Evolutionary conservation across 2,329 filamentous ascomycete genomes (phyloP), one percentile per base, ranked within the genome.

Genomic region (Gnomoniopsis smithogilvyi): DNA sequence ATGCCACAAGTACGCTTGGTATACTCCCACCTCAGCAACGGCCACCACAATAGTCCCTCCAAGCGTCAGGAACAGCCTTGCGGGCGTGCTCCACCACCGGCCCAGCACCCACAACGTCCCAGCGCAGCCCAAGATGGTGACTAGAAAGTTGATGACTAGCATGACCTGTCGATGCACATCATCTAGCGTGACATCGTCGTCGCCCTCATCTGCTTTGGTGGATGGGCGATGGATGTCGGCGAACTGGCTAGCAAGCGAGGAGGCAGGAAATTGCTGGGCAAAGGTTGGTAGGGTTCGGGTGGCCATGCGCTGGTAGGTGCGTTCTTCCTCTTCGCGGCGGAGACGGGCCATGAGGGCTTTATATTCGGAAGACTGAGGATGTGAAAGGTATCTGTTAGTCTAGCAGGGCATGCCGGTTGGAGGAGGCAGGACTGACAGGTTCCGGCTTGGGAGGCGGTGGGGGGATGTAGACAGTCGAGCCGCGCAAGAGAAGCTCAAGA

Each of bases 321-420:
- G 85, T 64, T 87, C 83, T 77, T 98, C 93, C 75, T 94, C 89
- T 67, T 95, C 87, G 61, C 83, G 85, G 63, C 92, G 91, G 21
- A 99, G 85, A 17, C 88, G 86, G 24, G 87, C 86, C 92, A 98
- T 98, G 1, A 96, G 79, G 7, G 88, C 89, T 72, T 91, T 90
- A 76, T 94, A 98, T 74, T 96, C 89, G 8, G 86, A 78, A 1
- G 88, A 89, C 86, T 96, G 61, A 11, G 57, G 22, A 21, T 26
- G 7, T 33, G 6, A 33, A 46, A 12, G 10, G 15, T 3, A 43
- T 15, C n/a, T 34, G 61, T 69, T 41, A 68, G 62, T 46, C 26
- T 19, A 41, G 49, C 49, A n/a, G 15, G 24, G 54, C 54, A 56
- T 67, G 38, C n/a, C 65, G 58, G 12, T 22, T 41, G 43, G 14